Evolutionary conservation across 441 rosid species (phyloP), one percentile per base, ranked within the genome.

Genomic region (Adansonia grandidieri): DNA sequence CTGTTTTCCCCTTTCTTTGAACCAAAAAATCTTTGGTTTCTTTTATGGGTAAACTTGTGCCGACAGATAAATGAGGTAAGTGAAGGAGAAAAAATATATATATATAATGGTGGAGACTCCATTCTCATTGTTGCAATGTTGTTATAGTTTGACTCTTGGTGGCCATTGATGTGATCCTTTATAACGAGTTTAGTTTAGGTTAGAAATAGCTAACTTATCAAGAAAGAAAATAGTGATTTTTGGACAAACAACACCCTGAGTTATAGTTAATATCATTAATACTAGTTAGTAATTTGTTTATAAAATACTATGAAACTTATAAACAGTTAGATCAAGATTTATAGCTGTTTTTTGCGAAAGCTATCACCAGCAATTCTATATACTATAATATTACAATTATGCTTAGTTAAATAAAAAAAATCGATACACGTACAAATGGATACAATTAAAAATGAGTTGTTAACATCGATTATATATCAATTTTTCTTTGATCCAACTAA

Each of bases 171-270:
- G 86, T 77, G 79, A 82, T 82, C 75, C 70, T 78, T 54, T 73
- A 68, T 3, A 72, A 62, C 32, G 78, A 77, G 84, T 84, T 28
- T 28, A 28, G 32, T 28, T 84, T 87, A 88, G 91, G 89, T 87
- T 83, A 74, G 83, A 83, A 79, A 81, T 58, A 64, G 42, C 19
- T 80, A 37, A 58, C 77, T 78, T 78, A 32, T 71, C 66, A 60
- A 74, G 45, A 32, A 77, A 72, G 81, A 65, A 66, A 79, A 13
- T 15, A 28, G 2, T 24, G 60, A 40, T 72, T 77, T 68, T 64
- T 2, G 48, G 78, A 81, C 67, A 73, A 72, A 28, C 14, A 48
- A 24, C 54, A 75, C 65, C 70, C 65, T 20, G 53, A 6, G 3
- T 15, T 44, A 19, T 40, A 1, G 13, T 61, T 45, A 69, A 51